A percentile compares a stretch with the other conserved stretches of the same genome.
Conservation (phyloP, 2,329 filamentous ascomycete species). For the Cytospora piceae region DNA sequence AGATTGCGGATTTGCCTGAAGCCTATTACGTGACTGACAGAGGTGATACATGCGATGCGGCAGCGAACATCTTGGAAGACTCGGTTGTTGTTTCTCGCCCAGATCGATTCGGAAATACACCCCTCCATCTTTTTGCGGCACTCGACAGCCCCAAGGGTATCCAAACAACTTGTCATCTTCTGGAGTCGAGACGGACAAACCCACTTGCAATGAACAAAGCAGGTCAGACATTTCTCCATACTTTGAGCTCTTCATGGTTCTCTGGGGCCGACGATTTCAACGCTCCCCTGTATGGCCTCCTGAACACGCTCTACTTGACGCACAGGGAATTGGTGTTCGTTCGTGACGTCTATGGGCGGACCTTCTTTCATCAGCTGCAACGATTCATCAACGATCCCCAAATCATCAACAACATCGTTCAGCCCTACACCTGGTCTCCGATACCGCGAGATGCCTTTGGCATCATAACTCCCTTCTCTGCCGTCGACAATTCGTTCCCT, state of each 20-base stretch:
- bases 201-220: conserved; percentile 46
- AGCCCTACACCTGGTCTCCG: conserved; percentile 25
- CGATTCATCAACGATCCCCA: conserved; percentile 35
- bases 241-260: conserved; percentile 45
- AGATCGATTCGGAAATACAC: conserved; percentile 54
- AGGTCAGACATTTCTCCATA: conserved; percentile 54
- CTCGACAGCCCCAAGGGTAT: conserved; percentile 35
- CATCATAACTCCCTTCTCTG: conserved; percentile 36
- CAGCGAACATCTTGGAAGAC: conserved; percentile 33
- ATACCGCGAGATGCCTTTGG: conserved; percentile 56
- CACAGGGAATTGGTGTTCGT: conserved; percentile 5
- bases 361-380: conserved; percentile 51
- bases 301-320: conserved; percentile 42
- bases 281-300: conserved; percentile 36
- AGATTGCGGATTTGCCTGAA: conserved; percentile 30
- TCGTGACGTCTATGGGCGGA: conserved; percentile 57
- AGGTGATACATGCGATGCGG: conserved; percentile 37
- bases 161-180: conserved; percentile 34
- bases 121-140: conserved; percentile 51
- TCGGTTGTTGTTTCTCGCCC: conserved; percentile 19
- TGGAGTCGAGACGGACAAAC: conserved; percentile 33
- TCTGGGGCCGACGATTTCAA: conserved; percentile 32
- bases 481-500: conserved; percentile 10
- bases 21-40: conserved; percentile 37
- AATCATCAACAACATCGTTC: conserved; percentile 38